Evolutionary conservation across 192 early-diverging fungal species (phyloP).

Genomic region (Coemansia sp.): DNA sequence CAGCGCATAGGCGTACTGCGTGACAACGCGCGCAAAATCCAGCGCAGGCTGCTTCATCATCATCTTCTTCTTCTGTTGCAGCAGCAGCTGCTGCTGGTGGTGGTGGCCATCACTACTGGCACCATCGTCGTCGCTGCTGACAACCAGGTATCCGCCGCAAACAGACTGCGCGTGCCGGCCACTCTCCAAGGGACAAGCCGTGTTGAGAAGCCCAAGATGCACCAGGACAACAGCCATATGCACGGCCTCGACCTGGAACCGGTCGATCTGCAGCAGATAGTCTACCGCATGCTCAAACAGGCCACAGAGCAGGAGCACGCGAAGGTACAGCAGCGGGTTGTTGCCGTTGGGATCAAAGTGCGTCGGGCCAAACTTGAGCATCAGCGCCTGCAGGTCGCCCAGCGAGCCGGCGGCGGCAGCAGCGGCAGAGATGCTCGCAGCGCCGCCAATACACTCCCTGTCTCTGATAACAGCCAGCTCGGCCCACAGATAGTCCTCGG

Average conservation of each 20-base stretch:
- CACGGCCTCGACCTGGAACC: constrained; percentile 75
- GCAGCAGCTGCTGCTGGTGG: no score
- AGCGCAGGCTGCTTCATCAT: constrained; percentile 11
- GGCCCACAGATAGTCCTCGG: constrained; percentile 94
- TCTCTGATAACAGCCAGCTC: constrained; percentile 67
- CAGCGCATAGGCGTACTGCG: constrained; percentile 41
- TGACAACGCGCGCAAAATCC: constrained; percentile 33
- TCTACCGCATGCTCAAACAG: constrained; percentile 88
- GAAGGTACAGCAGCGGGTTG: constrained; percentile 75
- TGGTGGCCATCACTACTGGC: no score
- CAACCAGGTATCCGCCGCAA: no score
- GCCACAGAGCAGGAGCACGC: constrained; percentile 77
- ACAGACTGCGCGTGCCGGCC: no score
- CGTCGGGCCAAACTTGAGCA: constrained; percentile 64
- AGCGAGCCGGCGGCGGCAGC: constrained; percentile 43
- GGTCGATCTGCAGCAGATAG: constrained; percentile 63
- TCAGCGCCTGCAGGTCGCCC: constrained; percentile 61
- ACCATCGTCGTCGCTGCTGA: neutral
- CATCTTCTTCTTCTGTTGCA: no score
- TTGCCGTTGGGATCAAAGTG: constrained; percentile 69
- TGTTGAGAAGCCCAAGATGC: constrained; percentile 72
- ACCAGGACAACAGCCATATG: constrained; percentile 85
- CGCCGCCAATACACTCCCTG: constrained; percentile 47
- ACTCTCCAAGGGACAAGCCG: constrained; percentile 59
- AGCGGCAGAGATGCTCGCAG: constrained; percentile 45